phyloP scores from a whole-genome alignment of 1,139 yeast species.

The Scheffersomyces insectosa region DNA sequence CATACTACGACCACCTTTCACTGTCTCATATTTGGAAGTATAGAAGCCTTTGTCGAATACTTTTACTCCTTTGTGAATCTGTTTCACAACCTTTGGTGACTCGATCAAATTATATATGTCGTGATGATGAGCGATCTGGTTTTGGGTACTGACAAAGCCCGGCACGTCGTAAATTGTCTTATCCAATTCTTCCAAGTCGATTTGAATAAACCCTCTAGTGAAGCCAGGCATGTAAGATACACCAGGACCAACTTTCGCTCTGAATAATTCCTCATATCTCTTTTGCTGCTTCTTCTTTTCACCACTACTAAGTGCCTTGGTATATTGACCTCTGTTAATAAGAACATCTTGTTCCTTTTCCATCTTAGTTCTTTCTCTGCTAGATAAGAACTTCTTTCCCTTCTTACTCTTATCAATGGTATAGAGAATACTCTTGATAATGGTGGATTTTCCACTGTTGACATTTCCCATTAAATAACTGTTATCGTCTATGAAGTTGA shows the following conservation, averaged over 20 bases:
- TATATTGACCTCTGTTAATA: slow-evolving; percentile 9
- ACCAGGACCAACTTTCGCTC: slow-evolving; percentile 41
- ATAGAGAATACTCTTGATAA: slow-evolving; percentile 52
- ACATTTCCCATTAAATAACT: slow-evolving; percentile 69
- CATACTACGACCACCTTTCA: slow-evolving; percentile 46
- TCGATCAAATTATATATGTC: slow-evolving; percentile 16
- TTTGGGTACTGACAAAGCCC: slow-evolving; percentile 36
- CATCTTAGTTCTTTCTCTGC: slow-evolving; percentile 11
- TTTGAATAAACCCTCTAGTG: slow-evolving; percentile 49
- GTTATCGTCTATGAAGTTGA: slow-evolving; percentile 40
- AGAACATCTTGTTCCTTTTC: slow-evolving; percentile 19
- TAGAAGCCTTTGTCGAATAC: slow-evolving; percentile 37
- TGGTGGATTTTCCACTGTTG: slow-evolving; percentile 74
- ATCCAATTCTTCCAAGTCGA: slow-evolving; percentile 22
- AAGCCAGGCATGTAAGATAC: slow-evolving; percentile 56
- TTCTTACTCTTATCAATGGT: slow-evolving; percentile 14
- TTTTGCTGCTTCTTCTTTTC: slow-evolving; percentile 11
- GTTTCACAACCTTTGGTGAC: slow-evolving; percentile 31
- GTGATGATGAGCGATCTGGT: slow-evolving; percentile 11
- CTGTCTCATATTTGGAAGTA: slow-evolving; percentile 35
- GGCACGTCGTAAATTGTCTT: slow-evolving; percentile 55
- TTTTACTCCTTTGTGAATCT: slow-evolving; percentile 37
- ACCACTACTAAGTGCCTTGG: slow-evolving; percentile 7
- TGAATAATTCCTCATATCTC: slow-evolving; percentile 15
- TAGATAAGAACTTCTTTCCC: slow-evolving; percentile 5